Conservation (phyloP, 371 early-diverging fungal genomes). For the Rhizomucor miehei region DNA sequence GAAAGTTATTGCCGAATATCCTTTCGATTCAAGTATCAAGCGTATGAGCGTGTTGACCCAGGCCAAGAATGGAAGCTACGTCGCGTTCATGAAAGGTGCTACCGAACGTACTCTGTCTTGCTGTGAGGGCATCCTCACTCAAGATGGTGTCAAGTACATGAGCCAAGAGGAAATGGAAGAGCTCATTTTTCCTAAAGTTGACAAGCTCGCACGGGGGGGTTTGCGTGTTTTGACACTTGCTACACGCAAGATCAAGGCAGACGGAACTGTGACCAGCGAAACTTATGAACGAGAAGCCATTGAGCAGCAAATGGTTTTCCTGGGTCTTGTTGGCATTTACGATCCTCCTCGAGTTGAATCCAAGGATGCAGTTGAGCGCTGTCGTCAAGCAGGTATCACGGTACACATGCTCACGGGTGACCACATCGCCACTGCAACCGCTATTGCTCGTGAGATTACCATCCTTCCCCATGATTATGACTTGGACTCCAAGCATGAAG, state of each 20-base stretch:
- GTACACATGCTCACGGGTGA: slow-evolving; percentile 94
- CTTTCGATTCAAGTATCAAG: slow-evolving; percentile 85
- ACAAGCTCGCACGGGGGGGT: slow-evolving; percentile 64
- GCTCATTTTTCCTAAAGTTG: slow-evolving; percentile 56
- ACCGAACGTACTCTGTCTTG: slow-evolving; percentile 70
- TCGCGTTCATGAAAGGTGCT: slow-evolving; percentile 66
- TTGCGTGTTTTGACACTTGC: slow-evolving; percentile 63
- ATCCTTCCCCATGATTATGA: slow-evolving; percentile 65
- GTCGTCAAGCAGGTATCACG: slow-evolving; percentile 84
- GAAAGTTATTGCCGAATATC: slow-evolving; percentile 74
- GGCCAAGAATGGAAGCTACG: slow-evolving; percentile 52
- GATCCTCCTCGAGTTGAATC: slow-evolving; percentile 89
- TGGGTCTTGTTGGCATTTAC: slow-evolving; percentile 91
- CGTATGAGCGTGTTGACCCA: slow-evolving; percentile 87
- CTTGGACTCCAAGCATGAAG: slow-evolving; percentile 17
- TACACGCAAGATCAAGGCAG: slow-evolving; percentile 52
- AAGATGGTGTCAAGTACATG: slow-evolving; percentile 31
- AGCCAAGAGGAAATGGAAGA: slow-evolving; percentile 45
- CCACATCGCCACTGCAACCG: slow-evolving; percentile 85
- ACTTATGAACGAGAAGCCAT: slow-evolving; percentile 55
- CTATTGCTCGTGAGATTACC: slow-evolving; percentile 88
- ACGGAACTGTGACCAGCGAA: slow-evolving; percentile 29
- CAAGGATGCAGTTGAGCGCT: slow-evolving; percentile 75
- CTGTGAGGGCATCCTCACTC: slow-evolving; percentile 39
- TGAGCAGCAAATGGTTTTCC: slow-evolving; percentile 77